Evolutionary conservation across 2,329 filamentous ascomycete species (phyloP).

Genomic region (Fusarium nanum): DNA sequence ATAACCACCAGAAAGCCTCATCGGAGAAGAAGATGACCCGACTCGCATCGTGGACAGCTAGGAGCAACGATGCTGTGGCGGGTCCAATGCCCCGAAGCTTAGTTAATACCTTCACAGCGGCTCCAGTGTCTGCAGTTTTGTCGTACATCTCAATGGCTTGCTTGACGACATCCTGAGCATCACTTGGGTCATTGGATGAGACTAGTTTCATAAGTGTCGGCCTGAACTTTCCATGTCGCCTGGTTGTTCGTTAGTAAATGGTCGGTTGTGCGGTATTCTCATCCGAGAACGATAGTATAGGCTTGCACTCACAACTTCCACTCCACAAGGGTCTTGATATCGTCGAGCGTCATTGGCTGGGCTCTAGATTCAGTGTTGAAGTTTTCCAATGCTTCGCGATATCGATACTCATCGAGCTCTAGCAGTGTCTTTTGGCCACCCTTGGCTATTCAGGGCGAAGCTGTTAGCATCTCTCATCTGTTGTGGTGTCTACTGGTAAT

Average conservation of each 20-base stretch:
- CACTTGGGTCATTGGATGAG: slow-evolving; percentile 66
- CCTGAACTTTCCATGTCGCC: slow-evolving; percentile 71
- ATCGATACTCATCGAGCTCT: slow-evolving; percentile 71
- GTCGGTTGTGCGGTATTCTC: neutral
- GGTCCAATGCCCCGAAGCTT: slow-evolving; percentile 80
- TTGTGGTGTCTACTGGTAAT: neutral
- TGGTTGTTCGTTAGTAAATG: slow-evolving; percentile 42
- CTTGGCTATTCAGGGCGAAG: slow-evolving; percentile 54
- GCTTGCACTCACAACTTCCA: slow-evolving; percentile 74
- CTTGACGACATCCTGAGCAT: slow-evolving; percentile 61
- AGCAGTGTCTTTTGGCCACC: slow-evolving; percentile 62
- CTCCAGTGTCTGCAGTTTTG: slow-evolving; percentile 53
- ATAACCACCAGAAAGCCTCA: slow-evolving; percentile 80
- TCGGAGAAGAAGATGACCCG: slow-evolving; percentile 81
- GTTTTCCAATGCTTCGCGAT: slow-evolving; percentile 61
- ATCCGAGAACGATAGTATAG: neutral
- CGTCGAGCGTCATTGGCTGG: slow-evolving; percentile 62
- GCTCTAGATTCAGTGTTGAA: slow-evolving; percentile 55
- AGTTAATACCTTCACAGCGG: slow-evolving; percentile 65
- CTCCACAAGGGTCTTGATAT: slow-evolving; percentile 71
- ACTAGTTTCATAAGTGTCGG: slow-evolving; percentile 71
- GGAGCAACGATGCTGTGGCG: slow-evolving; percentile 79
- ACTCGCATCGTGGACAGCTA: slow-evolving; percentile 71
- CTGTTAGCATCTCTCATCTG: slow-evolving; percentile 12
- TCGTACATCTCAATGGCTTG: slow-evolving; percentile 63